phyloP scores from a whole-genome alignment of 305 asterid species.

The Fraxinus velutina region DNA sequence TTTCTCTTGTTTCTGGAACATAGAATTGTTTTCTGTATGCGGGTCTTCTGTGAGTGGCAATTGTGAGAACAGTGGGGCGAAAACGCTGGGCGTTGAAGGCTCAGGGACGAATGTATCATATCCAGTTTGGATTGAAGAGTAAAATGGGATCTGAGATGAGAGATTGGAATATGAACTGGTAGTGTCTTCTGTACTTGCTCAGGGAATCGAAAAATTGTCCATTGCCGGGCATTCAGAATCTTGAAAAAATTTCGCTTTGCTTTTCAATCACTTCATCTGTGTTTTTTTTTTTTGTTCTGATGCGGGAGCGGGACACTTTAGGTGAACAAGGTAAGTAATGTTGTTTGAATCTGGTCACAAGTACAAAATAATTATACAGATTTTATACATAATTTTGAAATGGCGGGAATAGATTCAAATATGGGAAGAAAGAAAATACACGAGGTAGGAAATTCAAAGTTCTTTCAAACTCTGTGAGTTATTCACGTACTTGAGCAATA shows the following conservation, averaged over 20 bases:
- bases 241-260: slow-evolving; percentile 4
- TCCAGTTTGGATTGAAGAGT: slow-evolving; percentile 11
- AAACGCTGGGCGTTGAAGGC: background rate
- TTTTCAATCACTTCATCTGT: background rate
- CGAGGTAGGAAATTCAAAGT: too few species aligned
- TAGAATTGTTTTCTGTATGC: slow-evolving; percentile 25
- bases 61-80: background rate
- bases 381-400: too few species aligned
- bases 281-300: too few species aligned
- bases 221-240: slow-evolving; percentile 21
- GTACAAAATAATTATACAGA: too few species aligned
- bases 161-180: background rate
- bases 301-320: too few species aligned
- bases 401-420: too few species aligned
- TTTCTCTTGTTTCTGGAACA: slow-evolving; percentile 49
- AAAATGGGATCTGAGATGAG: slow-evolving; percentile 22
- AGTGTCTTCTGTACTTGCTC: slow-evolving; percentile 23
- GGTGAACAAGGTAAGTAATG: too few species aligned
- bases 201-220: slow-evolving; percentile 5
- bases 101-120: slow-evolving; percentile 3
- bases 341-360: too few species aligned
- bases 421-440: too few species aligned
- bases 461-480: too few species aligned
- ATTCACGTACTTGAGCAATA: too few species aligned
- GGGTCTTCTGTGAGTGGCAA: background rate